A percentile compares a stretch with the other conserved stretches of the same genome.
phyloP scores from a whole-genome alignment of 1,139 yeast genomes.

The Geotrichum candidum region DNA sequence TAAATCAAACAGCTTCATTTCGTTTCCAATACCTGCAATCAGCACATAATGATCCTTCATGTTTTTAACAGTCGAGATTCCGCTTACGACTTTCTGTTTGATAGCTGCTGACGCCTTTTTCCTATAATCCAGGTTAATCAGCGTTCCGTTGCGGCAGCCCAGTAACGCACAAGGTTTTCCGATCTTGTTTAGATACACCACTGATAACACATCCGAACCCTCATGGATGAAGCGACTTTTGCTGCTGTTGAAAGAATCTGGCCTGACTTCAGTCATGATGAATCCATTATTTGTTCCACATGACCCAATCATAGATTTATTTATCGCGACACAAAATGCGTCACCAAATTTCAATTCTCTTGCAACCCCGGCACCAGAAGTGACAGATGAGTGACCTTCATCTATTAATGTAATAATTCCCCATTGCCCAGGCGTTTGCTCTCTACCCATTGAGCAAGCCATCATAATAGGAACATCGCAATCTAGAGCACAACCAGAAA shows the following conservation, averaged over 20 bases:
- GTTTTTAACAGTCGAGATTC: background rate
- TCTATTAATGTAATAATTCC: background rate
- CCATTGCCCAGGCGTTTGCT: background rate
- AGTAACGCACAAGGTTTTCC: background rate
- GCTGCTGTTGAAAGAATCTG: background rate
- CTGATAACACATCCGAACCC: background rate
- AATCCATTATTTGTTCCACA: background rate
- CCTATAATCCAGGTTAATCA: background rate
- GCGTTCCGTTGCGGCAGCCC: background rate
- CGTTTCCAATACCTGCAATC: background rate
- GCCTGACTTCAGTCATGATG: background rate
- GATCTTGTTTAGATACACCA: background rate
- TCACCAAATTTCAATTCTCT: background rate
- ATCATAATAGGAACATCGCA: background rate
- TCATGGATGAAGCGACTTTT: background rate
- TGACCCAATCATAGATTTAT: background rate
- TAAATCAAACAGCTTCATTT: background rate
- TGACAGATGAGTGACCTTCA: background rate
- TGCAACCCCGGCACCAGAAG: background rate
- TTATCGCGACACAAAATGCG: background rate
- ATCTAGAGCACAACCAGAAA: background rate
- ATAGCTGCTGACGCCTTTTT: background rate
- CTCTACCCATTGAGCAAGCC: background rate
- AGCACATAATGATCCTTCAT: background rate
- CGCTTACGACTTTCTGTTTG: background rate